Base-by-base conservation (phyloP, 1,284 basidiomycete genomes). In the Pyrrhoderma lamaoense region DNA sequence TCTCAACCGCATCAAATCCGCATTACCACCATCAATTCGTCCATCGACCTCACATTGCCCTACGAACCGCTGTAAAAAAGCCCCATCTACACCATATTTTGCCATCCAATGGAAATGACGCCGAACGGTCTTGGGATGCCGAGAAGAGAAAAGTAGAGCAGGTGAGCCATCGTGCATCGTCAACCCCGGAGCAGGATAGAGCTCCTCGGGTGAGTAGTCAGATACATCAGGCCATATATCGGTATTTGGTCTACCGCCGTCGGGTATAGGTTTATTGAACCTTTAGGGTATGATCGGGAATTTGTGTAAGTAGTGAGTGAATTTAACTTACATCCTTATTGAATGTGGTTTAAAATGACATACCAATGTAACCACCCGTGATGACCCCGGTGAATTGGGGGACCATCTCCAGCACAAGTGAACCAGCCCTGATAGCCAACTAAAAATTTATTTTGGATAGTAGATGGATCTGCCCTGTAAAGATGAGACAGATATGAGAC, bases 371-470 rank as follows among this genome's bases (percentile, higher is more conserved):
- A 69, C 86, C 85, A 89, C 27, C 85, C 85, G 57, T 88, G 84
- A 60, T 89, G 85, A 2, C 76, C 80, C 69, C 69, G 40, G 18
- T 8, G 31, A 16, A 44, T 18, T 11, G 80, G 78, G 47, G 74
- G 70, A 3, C 84, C 83, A 58, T 86, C 83, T 23, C 79, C 80
- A 2, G 69, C 65, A 59, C 82, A 85, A n/a, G 79, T 81, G 60
- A 84, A 86, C 82, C 87, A 89, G 63, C 85, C 87, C 64, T 89
- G 87, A 61, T 90, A 89, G 22, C 87, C 87, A 0, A 89, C 84
- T 19, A 90, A 66, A 60, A 89, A 80, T 61, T 89, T 90, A 67
- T 87, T 77, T 54, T 87, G 82, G 35, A 80, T 76, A 2, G 77
- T 77, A 2, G 64, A 67, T n/a, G 77, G 69, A 58, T 77, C 66